These are phyloP conservation scores for Thalassiosira livingstoniorum DNA, from an alignment of 352 stramenopile genomes.

Conservation along the genomic window DNA sequence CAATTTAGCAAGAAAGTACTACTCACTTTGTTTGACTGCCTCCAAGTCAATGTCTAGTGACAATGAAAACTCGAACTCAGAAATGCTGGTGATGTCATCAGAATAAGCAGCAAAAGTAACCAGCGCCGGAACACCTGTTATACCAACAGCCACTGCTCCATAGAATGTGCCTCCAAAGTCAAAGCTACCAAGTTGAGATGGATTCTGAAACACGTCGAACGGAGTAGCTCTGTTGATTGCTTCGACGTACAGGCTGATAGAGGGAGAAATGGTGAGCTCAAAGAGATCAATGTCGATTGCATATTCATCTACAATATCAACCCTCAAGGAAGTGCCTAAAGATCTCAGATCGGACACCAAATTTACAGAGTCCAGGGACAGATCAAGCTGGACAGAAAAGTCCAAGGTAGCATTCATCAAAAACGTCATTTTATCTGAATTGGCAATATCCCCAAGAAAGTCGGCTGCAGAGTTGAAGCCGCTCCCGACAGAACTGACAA, in stretches of 20 bases:
- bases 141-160: constrained; percentile 21
- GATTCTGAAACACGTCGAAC: constrained; percentile 35
- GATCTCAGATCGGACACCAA: constrained; percentile 10
- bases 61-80: constrained; percentile 1
- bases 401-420: constrained; percentile 38
- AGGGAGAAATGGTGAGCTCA: constrained; percentile 15
- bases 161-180: constrained; percentile 25
- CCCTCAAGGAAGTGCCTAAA: constrained; percentile 19
- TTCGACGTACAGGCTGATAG: constrained; percentile 17
- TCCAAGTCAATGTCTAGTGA: background rate
- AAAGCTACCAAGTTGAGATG: constrained; percentile 23
- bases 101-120: constrained; percentile 18
- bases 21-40: background rate
- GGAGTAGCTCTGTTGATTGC: constrained; percentile 33
- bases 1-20: too few species aligned
- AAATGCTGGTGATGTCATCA: constrained; percentile 18
- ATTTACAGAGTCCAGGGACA: constrained; percentile 30
- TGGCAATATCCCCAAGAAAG: constrained; percentile 27
- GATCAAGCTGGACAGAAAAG: constrained; percentile 16
- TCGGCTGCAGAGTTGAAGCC: constrained; percentile 17
- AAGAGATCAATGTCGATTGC: constrained; percentile 2
- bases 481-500: constrained; percentile 33
- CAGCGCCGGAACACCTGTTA: constrained; percentile 37
- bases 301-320: constrained; percentile 20
- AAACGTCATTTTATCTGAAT: constrained; percentile 33